Evolutionary conservation across 805 yeast genomes (phyloP), one percentile per base, ranked within the genome.

Genomic region (Komagataella kurtzmanii): DNA sequence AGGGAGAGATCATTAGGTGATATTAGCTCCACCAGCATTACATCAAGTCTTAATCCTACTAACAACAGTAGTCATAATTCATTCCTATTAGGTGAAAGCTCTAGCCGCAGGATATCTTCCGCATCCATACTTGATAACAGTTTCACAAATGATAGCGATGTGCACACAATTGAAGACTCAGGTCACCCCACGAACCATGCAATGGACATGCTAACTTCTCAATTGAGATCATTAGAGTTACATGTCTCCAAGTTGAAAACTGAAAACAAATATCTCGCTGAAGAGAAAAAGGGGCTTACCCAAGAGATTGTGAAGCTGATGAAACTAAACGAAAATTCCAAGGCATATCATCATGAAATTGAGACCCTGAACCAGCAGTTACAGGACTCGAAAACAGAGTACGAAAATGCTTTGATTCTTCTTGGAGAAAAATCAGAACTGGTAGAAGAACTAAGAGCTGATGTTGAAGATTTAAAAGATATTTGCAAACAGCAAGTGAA

Each of bases 341-440:
- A 18, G n/a, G 23, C 21, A n/a, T 45, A 18, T 18, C n/a, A 45
- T n/a, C 47, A 45, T 19, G 67, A 70, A 48, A 69, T 75, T 2
- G 57, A 61, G 12, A 54, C 51, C 3, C 58, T 69, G 17, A 58
- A 72, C 61, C 53, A 52, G 10, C 71, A 70, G 51, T 61, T 78
- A 0, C 62, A 61, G 0, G 71, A 66, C 21, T 54, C 80, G 47
- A 72, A 70, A 17, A 59, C 64, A 18, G 66, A 68, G 51, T 59
- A 65, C 6, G 73, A 75, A 52, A 77, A 83, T 5, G 76, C 86
- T 49, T 66, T 89, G 48, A 85, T 81, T 57, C 62, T 86, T 53
- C 71, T 91, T 14, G 96, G 96, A 5, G 97, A 90, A 61, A 89
- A 89, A 62, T 75, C 88, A 5, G 99, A 95, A 63, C 75, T 72